phyloP scores from a whole-genome alignment of 768 basidiomycete genomes.

The Melanogaster broomeanus region DNA sequence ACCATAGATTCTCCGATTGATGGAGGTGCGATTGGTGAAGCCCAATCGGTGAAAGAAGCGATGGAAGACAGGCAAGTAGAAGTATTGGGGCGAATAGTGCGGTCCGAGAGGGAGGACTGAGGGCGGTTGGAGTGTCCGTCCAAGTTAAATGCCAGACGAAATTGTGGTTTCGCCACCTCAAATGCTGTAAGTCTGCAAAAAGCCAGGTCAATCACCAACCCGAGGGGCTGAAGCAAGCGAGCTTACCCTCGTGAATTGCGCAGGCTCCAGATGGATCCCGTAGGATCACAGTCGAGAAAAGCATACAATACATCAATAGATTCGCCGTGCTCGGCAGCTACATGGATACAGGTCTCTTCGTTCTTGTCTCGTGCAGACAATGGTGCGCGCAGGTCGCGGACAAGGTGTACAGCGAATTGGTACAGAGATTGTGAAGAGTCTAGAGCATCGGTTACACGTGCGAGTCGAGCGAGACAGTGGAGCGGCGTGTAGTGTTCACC shows the following conservation, averaged over 20 bases:
- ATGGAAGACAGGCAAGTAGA: slow-evolving; percentile 48
- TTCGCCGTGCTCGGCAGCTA: slow-evolving; percentile 74
- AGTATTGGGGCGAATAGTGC: slow-evolving; percentile 51
- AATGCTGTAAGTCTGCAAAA: slow-evolving; percentile 51
- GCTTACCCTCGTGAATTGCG: slow-evolving; percentile 74
- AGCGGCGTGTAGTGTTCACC: slow-evolving; percentile 66
- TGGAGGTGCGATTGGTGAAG: slow-evolving; percentile 14
- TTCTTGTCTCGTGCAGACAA: slow-evolving; percentile 63
- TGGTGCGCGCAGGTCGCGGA: slow-evolving; percentile 69
- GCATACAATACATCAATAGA: slow-evolving; percentile 63
- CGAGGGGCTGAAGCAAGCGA: neutral
- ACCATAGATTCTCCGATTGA: slow-evolving; percentile 28
- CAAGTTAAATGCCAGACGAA: slow-evolving; percentile 60
- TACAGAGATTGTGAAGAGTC: slow-evolving; percentile 45
- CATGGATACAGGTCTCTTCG: slow-evolving; percentile 78
- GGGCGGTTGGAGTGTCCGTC: slow-evolving; percentile 49
- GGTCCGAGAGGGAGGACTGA: slow-evolving; percentile 54
- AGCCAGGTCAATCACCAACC: neutral
- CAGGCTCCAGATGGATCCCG: slow-evolving; percentile 54
- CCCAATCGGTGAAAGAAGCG: slow-evolving; percentile 43
- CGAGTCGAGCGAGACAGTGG: slow-evolving; percentile 59
- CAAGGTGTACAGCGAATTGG: slow-evolving; percentile 65
- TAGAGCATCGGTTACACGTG: slow-evolving; percentile 33
- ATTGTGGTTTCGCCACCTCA: slow-evolving; percentile 69
- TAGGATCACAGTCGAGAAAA: slow-evolving; percentile 65